These are phyloP conservation scores for Hericium alpestre DNA, from an alignment of 768 basidiomycete genomes.

Conservation along the genomic window DNA sequence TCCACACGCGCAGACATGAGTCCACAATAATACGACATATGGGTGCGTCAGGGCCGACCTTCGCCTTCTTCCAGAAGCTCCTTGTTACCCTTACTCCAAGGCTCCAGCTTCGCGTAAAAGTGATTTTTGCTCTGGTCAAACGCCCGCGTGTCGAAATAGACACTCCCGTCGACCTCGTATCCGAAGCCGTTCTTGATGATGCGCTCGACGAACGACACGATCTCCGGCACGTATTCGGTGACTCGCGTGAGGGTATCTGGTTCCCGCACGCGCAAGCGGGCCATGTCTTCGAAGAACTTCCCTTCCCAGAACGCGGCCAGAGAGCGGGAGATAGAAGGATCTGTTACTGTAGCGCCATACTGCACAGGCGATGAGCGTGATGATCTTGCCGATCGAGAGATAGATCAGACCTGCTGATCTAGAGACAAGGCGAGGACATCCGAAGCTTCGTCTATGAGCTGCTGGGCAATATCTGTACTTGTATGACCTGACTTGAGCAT, in stretches of 20 bases:
- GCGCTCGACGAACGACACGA: constrained; percentile 77
- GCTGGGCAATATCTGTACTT: constrained; percentile 34
- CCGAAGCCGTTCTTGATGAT: constrained; percentile 82
- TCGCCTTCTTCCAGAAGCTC: constrained; percentile 87
- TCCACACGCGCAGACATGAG: background rate
- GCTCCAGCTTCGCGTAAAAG: constrained; percentile 88
- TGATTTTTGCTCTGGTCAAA: constrained; percentile 75
- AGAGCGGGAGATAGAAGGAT: constrained; percentile 75
- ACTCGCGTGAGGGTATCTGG: constrained; percentile 91
- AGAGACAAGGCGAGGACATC: constrained; percentile 68
- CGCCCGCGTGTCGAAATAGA: constrained; percentile 81
- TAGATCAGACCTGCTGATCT: constrained; percentile 52
- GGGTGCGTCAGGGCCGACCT: constrained; percentile 37
- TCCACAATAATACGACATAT: background rate
- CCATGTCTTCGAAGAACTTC: constrained; percentile 89
- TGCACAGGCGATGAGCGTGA: constrained; percentile 22
- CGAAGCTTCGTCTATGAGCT: constrained; percentile 60
- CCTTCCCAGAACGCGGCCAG: constrained; percentile 84
- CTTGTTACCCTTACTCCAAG: constrained; percentile 90
- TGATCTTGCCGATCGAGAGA: constrained; percentile 3
- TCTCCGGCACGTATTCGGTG: constrained; percentile 94
- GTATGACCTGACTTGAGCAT: constrained; percentile 31
- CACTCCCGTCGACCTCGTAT: constrained; percentile 66
- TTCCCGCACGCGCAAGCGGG: constrained; percentile 70
- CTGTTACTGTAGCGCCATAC: constrained; percentile 73